Evolutionary conservation across 805 yeast species (phyloP).

Genomic region (Metschnikowia drakensbergensis): DNA sequence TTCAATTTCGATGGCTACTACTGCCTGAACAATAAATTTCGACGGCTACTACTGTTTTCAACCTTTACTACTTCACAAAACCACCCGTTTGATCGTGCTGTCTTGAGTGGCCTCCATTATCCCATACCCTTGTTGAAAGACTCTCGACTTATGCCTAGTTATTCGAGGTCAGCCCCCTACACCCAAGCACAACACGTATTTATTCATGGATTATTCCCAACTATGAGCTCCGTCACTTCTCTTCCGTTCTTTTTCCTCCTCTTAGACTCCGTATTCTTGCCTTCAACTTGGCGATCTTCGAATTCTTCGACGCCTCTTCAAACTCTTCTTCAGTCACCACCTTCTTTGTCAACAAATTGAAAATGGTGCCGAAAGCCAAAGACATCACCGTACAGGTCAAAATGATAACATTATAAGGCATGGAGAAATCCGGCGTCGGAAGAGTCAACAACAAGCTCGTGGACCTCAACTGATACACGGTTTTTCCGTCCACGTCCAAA

Average conservation of each 20-base stretch:
- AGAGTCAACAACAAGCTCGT: conserved; percentile 80
- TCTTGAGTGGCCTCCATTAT: too few species aligned
- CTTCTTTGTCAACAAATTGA: conserved; percentile 70
- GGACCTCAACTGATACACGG: conserved; percentile 60
- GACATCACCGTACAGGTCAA: conserved; percentile 93
- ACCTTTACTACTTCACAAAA: too few species aligned
- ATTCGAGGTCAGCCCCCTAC: too few species aligned
- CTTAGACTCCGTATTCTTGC: conserved; percentile 7
- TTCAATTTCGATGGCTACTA: background rate
- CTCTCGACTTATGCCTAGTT: too few species aligned
- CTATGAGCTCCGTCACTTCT: background rate
- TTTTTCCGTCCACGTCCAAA: conserved; percentile 25
- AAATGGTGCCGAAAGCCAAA: conserved; percentile 80
- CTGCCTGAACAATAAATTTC: background rate
- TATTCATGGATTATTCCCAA: too few species aligned
- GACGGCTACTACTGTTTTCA: background rate
- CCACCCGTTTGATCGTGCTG: too few species aligned
- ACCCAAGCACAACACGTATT: too few species aligned
- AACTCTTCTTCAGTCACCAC: conserved; percentile 74
- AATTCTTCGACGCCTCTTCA: conserved; percentile 26
- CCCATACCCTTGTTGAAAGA: too few species aligned
- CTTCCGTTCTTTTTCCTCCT: background rate
- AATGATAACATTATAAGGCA: conserved; percentile 97
- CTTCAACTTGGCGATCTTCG: conserved; percentile 10
- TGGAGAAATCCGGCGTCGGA: conserved; percentile 96